These are phyloP conservation scores for Sporothrix brunneoviolacea DNA, from an alignment of 2,329 filamentous ascomycete genomes.

Conservation along the genomic window DNA sequence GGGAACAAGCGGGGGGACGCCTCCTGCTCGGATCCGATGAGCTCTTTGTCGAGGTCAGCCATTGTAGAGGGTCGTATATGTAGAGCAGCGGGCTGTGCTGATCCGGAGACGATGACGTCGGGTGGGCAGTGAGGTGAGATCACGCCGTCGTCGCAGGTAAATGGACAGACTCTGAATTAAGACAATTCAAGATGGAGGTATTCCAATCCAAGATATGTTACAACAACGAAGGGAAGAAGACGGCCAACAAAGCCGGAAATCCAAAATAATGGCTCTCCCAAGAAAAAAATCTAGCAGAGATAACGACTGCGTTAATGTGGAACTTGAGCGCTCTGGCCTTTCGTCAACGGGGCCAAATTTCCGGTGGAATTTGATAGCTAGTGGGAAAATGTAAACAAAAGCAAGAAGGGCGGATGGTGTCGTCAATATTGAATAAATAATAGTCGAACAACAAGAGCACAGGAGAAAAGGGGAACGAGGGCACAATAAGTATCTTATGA, in stretches of 20 bases:
- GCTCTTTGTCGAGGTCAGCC: conserved; percentile 48
- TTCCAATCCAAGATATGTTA: too few species aligned
- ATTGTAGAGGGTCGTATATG: conserved; percentile 30
- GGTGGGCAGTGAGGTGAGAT: neutral
- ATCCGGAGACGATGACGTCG: conserved; percentile 9
- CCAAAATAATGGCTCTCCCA: too few species aligned
- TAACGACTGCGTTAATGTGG: too few species aligned
- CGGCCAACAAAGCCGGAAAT: too few species aligned
- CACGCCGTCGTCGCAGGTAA: neutral
- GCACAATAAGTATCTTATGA: neutral
- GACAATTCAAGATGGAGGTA: too few species aligned
- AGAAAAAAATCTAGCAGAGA: neutral
- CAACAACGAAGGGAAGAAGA: too few species aligned
- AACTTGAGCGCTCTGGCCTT: too few species aligned
- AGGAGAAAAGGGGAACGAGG: neutral
- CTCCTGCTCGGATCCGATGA: conserved; percentile 48
- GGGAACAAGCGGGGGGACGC: conserved; percentile 35
- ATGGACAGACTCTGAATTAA: too few species aligned
- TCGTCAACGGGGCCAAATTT: too few species aligned
- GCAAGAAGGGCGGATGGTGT: neutral
- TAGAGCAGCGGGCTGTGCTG: neutral
- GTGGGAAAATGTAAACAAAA: neutral
- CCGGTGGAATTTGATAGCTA: too few species aligned
- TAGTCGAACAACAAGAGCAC: neutral
- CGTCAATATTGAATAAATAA: neutral